These are phyloP conservation scores for Trichosporon sp. DNA, from an alignment of 1,284 basidiomycete species.

Conservation along the genomic window DNA sequence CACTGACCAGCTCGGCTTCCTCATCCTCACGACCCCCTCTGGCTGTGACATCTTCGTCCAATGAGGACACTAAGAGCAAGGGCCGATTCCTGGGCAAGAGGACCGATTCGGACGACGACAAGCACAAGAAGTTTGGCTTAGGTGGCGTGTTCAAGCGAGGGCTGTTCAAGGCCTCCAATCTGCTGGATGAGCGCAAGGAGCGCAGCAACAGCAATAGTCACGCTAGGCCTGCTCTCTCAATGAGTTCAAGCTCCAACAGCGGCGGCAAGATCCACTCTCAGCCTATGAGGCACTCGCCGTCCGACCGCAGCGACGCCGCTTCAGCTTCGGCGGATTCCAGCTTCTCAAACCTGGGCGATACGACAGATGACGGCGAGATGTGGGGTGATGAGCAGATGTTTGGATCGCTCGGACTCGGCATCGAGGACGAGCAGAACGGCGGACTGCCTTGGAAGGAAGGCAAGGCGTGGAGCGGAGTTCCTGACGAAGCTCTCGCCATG, in stretches of 20 bases:
- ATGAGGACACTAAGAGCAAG: constrained; percentile 19
- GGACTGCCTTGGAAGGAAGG: constrained; percentile 33
- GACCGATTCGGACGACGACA: constrained; percentile 29
- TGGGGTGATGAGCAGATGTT: constrained; percentile 13
- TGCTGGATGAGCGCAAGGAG: constrained; percentile 37
- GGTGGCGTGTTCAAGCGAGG: constrained; percentile 39
- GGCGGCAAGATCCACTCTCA: background rate
- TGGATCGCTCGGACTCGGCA: constrained; percentile 19
- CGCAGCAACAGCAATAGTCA: background rate
- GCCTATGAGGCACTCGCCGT: background rate
- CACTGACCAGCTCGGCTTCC: background rate
- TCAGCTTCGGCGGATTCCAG: constrained; percentile 14
- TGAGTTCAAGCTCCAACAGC: background rate
- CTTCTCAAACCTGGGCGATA: constrained; percentile 3
- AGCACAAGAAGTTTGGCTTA: constrained; percentile 22
- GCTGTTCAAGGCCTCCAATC: constrained; percentile 28
- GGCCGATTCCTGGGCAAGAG: constrained; percentile 5
- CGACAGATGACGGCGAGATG: constrained; percentile 10
- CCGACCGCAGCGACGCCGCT: constrained; percentile 16
- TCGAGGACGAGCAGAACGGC: constrained; percentile 25
- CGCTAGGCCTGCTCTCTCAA: background rate
- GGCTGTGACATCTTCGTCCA: constrained; percentile 5
- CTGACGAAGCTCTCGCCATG: constrained; percentile 47
- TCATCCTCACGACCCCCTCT: background rate
- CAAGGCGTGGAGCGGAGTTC: constrained; percentile 44